Conservation (phyloP, 2,329 filamentous ascomycete species). For the Stagonosporopsis tanaceti region DNA sequence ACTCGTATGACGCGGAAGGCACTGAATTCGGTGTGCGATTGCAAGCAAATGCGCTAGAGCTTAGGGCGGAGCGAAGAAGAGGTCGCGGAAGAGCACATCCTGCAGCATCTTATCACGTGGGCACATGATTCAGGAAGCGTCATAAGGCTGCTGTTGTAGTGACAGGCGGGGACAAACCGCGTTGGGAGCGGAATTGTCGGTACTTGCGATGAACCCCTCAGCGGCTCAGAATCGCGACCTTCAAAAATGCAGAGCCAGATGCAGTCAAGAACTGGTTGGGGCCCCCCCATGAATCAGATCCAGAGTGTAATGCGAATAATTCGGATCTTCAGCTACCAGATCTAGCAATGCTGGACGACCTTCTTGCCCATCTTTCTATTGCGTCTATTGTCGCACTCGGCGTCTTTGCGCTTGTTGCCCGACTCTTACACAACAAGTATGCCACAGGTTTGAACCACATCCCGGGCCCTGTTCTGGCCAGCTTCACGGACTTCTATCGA, state of each 20-base stretch:
- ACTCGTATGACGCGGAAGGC: not conserved
- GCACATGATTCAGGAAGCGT: not conserved
- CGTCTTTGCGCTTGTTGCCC: not conserved
- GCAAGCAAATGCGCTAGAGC: not conserved
- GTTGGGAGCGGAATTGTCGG: slow-evolving; percentile 3
- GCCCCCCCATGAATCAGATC: not conserved
- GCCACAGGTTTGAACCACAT: slow-evolving; percentile 40
- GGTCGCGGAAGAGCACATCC: not conserved
- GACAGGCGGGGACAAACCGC: not conserved
- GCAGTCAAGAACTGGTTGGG: not conserved
- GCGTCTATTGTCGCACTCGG: not conserved
- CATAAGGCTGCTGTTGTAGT: not conserved
- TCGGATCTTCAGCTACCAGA: not conserved
- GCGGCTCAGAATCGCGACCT: not conserved
- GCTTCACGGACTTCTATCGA: slow-evolving; percentile 73
- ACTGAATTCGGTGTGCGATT: not conserved
- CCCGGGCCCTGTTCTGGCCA: slow-evolving; percentile 74
- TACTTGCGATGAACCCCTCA: slow-evolving; percentile 6
- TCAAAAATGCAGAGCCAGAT: not conserved
- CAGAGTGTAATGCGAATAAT: not conserved
- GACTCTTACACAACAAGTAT: slow-evolving; percentile 4
- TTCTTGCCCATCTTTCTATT: not conserved
- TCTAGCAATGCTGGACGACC: slow-evolving; percentile 3
- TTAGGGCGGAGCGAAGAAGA: not conserved
- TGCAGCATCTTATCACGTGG: not conserved